These are phyloP conservation scores for Teratosphaeria zuluensis DNA, from an alignment of 2,329 filamentous ascomycete genomes.

Conservation along the genomic window DNA sequence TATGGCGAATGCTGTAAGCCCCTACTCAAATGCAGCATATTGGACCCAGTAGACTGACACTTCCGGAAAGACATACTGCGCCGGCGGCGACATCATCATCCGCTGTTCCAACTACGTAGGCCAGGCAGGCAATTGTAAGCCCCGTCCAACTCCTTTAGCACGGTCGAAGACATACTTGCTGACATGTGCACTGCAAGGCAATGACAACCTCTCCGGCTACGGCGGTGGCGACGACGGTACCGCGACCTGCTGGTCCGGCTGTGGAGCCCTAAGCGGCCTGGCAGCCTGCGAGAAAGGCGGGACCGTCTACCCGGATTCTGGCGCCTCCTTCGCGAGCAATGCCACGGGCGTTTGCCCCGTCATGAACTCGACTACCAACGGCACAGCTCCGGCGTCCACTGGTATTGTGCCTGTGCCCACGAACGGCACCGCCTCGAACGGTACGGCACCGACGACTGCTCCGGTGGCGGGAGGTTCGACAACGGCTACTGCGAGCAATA, in stretches of 20 bases:
- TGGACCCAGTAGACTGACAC: too few relatives aligned
- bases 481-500: not conserved
- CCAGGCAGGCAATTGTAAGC: conserved; percentile 2
- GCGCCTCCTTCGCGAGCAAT: not conserved
- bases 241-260: conserved; percentile 1
- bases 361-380: not conserved
- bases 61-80: conserved; percentile 1
- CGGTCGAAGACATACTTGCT: not conserved
- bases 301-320: conserved; percentile 1
- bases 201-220: conserved; percentile 5
- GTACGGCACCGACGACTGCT: not conserved
- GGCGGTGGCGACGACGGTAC: not conserved
- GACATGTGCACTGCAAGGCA: not conserved
- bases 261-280: not conserved
- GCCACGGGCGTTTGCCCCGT: not conserved
- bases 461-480: not conserved
- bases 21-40: too few relatives aligned
- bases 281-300: conserved; percentile 5
- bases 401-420: too few relatives aligned
- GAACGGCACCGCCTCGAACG: not conserved
- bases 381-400: too few relatives aligned
- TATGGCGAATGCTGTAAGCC: not conserved
- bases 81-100: conserved; percentile 5
- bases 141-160: not conserved
- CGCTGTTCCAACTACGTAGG: conserved; percentile 3